Conservation (phyloP, 1,139 yeast species). For the Suhomyces atakaporum region DNA sequence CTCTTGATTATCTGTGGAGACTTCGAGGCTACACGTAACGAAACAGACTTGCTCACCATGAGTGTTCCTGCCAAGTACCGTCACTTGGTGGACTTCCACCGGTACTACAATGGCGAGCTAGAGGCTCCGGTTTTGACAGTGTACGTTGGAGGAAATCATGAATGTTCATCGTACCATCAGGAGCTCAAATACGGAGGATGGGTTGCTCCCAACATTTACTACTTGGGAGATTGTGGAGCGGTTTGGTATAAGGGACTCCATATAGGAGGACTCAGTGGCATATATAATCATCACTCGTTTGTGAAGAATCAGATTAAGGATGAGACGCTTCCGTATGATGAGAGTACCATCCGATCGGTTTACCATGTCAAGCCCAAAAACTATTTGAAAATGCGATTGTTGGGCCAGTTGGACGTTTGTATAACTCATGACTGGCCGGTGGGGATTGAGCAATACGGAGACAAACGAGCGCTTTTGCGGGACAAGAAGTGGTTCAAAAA, state of each 20-base stretch:
- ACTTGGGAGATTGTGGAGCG: conserved; percentile 76
- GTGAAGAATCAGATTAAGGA: conserved; percentile 16
- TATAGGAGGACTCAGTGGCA: conserved; percentile 85
- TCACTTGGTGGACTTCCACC: conserved; percentile 73
- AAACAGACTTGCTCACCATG: conserved; percentile 65
- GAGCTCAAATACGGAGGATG: conserved; percentile 89
- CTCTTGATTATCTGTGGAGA: conserved; percentile 87
- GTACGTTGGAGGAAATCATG: conserved; percentile 96
- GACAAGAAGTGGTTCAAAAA: conserved; percentile 65
- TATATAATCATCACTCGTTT: conserved; percentile 55
- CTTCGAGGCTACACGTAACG: conserved; percentile 68
- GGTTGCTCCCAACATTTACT: conserved; percentile 91
- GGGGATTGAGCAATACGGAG: conserved; percentile 70
- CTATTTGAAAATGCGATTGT: conserved; percentile 53
- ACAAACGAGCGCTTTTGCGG: conserved; percentile 47
- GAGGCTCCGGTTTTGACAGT: conserved; percentile 77
- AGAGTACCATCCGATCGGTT: conserved; percentile 50
- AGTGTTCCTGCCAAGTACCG: conserved; percentile 59
- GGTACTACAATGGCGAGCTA: conserved; percentile 62
- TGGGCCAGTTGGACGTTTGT: conserved; percentile 49
- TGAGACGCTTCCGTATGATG: conserved; percentile 53
- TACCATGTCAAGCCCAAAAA: conserved; percentile 78
- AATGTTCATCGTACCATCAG: conserved; percentile 73
- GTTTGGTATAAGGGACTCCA: conserved; percentile 73
- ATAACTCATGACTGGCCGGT: conserved; percentile 96